Conservation (phyloP, 768 basidiomycete species). For the Suillus variegatus region DNA sequence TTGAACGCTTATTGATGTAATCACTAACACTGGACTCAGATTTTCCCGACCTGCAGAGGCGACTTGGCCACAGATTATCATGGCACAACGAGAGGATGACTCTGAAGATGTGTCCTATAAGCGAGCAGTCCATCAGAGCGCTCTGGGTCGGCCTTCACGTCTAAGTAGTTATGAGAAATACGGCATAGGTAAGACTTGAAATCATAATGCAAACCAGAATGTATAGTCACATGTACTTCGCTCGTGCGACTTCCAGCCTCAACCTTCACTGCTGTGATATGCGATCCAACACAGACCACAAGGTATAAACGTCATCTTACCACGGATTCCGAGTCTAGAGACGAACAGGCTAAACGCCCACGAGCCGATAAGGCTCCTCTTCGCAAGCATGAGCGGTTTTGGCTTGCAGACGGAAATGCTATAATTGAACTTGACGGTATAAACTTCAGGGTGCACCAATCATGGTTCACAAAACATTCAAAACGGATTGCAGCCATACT, state of each 20-base stretch:
- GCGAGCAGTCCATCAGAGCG: not conserved
- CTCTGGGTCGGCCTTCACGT: not conserved
- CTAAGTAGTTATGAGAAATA: not conserved
- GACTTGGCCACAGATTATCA: not conserved
- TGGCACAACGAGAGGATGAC: not conserved
- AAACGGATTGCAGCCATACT: conserved; percentile 30
- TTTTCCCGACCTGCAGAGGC: not conserved
- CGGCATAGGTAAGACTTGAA: not conserved
- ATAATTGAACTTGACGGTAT: conserved; percentile 34
- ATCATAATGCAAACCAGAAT: not conserved
- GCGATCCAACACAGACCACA: not conserved
- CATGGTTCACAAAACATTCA: conserved; percentile 30
- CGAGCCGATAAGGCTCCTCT: not conserved
- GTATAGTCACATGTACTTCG: no score
- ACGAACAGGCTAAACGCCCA: not conserved
- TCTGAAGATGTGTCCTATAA: not conserved
- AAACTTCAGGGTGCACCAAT: conserved; percentile 37
- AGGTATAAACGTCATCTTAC: not conserved
- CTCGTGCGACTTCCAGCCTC: not conserved
- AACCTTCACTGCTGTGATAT: not conserved
- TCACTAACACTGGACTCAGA: not conserved
- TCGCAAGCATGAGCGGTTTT: conserved; percentile 25
- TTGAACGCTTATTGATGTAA: not conserved
- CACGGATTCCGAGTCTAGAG: not conserved
- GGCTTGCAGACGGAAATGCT: conserved; percentile 38